These are phyloP conservation scores for Malus orientalis DNA, from an alignment of 306 rosid species.

Conservation along the genomic window DNA sequence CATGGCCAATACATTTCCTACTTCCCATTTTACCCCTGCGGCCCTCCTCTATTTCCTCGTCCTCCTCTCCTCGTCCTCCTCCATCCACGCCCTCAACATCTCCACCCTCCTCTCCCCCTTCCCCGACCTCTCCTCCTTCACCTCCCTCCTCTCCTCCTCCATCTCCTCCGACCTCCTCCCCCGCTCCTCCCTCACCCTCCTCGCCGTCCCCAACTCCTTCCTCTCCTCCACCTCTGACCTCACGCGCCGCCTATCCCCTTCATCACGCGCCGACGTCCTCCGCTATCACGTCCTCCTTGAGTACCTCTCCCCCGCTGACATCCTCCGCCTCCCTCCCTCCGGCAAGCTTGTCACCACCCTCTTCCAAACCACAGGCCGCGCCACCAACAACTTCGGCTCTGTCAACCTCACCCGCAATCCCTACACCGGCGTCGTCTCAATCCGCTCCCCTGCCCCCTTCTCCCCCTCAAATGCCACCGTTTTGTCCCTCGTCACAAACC, in stretches of 20 bases:
- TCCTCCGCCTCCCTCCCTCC: slow-evolving; percentile 53
- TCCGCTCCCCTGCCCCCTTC: slow-evolving; percentile 55
- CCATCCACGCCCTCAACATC: slow-evolving; percentile 44
- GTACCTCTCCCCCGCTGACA: slow-evolving; percentile 65
- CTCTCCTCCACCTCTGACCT: slow-evolving; percentile 43
- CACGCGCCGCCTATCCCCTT: slow-evolving; percentile 50
- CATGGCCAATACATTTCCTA: slow-evolving; percentile 25
- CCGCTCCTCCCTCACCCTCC: slow-evolving; percentile 74
- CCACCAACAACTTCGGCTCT: slow-evolving; percentile 67
- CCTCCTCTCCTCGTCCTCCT: slow-evolving; percentile 33
- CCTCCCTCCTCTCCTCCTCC: slow-evolving; percentile 49
- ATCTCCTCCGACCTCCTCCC: slow-evolving; percentile 49
- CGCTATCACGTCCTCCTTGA: slow-evolving; percentile 94
- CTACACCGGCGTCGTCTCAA: slow-evolving; percentile 32
- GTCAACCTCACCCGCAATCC: slow-evolving; percentile 74
- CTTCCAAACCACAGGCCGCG: slow-evolving; percentile 93
- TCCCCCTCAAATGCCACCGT: slow-evolving; percentile 71
- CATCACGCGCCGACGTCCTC: slow-evolving; percentile 68
- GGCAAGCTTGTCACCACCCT: slow-evolving; percentile 89
- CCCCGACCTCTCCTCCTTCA: slow-evolving; percentile 71
- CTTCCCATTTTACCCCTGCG: slow-evolving; percentile 55
- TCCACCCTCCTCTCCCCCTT: slow-evolving; percentile 66
- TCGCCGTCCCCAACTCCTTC: slow-evolving; percentile 72
- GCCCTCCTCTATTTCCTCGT: slow-evolving; percentile 14
- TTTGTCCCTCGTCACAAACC: slow-evolving; percentile 45